phyloP scores from a whole-genome alignment of 768 basidiomycete species.

The Punctularia strigosozonata region DNA sequence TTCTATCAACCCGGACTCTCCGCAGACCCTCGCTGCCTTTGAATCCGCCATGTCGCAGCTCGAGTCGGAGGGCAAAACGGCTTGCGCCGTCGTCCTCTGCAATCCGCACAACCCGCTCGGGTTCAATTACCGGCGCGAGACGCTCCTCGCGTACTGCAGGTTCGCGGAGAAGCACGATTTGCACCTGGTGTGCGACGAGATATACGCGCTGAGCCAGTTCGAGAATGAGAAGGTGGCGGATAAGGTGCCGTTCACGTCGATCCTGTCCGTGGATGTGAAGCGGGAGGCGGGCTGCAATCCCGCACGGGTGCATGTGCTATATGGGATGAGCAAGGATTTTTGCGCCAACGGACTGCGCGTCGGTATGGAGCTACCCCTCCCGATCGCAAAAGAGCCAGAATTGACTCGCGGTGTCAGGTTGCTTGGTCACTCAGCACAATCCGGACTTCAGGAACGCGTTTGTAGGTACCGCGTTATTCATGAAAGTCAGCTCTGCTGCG shows the following conservation, averaged over 20 bases:
- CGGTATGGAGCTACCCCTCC: not conserved
- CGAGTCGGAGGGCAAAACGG: not conserved
- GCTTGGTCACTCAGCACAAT: not conserved
- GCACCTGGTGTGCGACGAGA: slow-evolving; percentile 1
- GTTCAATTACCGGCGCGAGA: not conserved
- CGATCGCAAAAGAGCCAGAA: not conserved
- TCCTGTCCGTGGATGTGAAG: not conserved
- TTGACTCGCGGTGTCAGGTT: not conserved
- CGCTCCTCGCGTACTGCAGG: slow-evolving; percentile 1
- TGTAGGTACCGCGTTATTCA: not conserved
- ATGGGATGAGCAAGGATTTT: slow-evolving; percentile 1
- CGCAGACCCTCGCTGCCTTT: not conserved
- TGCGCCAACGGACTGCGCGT: not conserved
- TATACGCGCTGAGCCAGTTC: slow-evolving; percentile 1
- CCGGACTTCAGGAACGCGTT: not conserved
- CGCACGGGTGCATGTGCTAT: not conserved
- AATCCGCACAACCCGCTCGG: not conserved
- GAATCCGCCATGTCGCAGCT: not conserved
- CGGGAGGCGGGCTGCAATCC: not conserved
- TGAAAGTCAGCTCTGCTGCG: not conserved
- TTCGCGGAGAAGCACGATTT: not conserved
- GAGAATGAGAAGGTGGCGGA: not conserved
- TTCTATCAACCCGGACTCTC: not conserved
- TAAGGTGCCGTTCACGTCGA: not conserved
- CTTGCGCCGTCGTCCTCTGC: not conserved